Evolutionary conservation across 257 asterid species (phyloP).

Genomic region (Asclepias syriaca): DNA sequence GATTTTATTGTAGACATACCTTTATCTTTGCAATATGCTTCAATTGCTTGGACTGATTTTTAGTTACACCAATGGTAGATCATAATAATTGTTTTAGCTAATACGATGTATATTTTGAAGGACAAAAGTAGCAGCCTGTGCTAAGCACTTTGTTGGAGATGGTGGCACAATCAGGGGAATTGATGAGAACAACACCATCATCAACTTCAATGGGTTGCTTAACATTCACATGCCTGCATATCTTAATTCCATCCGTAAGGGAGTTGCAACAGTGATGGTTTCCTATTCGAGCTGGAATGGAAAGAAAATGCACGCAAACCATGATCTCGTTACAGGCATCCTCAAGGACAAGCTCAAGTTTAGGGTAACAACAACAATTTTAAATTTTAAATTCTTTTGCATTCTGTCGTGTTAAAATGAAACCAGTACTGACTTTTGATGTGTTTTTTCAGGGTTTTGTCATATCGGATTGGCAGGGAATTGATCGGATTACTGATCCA

Average conservation of each 20-base stretch:
- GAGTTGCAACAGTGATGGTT: constrained; percentile 68
- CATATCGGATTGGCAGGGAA: constrained; percentile 80
- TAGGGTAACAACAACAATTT: constrained; percentile 26
- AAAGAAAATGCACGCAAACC: constrained; percentile 60
- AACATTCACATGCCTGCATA: constrained; percentile 72
- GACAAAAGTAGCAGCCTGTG: constrained; percentile 69
- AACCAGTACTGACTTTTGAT: not conserved
- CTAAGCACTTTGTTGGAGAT: constrained; percentile 72
- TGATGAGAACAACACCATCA: constrained; percentile 52
- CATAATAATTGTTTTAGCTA: constrained; percentile 2
- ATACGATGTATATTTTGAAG: constrained; percentile 19
- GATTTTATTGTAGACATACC: constrained; percentile 3
- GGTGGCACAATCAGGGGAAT: constrained; percentile 66
- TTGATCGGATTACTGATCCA: constrained; percentile 69
- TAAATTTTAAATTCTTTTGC: not conserved
- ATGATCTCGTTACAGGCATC: constrained; percentile 51
- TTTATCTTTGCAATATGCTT: too few relatives aligned
- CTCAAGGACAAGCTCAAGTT: constrained; percentile 63
- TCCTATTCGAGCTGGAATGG: constrained; percentile 77
- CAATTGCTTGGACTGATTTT: not conserved
- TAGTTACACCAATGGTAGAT: not conserved
- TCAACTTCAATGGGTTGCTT: constrained; percentile 35
- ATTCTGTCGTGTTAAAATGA: not conserved
- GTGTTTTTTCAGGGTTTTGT: constrained; percentile 69
- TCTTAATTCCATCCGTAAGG: constrained; percentile 51